Base-by-base conservation (phyloP, 768 basidiomycete species). In the Leucocoprinus sp. region DNA sequence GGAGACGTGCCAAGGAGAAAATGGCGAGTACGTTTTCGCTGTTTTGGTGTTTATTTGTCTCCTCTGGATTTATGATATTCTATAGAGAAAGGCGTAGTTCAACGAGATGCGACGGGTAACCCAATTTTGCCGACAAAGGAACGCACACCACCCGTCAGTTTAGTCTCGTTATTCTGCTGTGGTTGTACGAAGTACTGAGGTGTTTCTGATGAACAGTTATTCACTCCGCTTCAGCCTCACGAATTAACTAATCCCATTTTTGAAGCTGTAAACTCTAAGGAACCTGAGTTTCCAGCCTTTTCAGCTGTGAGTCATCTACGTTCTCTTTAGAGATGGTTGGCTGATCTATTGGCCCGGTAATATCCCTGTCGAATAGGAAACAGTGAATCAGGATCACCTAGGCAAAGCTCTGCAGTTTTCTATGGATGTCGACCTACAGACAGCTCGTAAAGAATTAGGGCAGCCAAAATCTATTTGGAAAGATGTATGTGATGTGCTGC, bases 381-480 rank as follows among this genome's bases (percentile, higher is more conserved):
- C 50, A 24, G 50, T 67, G 34, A 67, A 62, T 3, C 42, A 58
- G 5, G 55, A 59, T 4, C 62, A 67, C 36, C 54, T 71, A n/a
- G 74, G 73, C 4, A 62, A 69, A 49, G 69, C 73, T 2, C 62
- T 72, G 42, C 64, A 64, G 26, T 80, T 80, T 50, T 41, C 39
- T 6, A 41, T 7, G 17, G 52, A 66, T 1, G 55, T 63, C 3
- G 55, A 66, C 1, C 69, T 71, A 19, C 68, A 70, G 28, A 71
- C 73, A 49, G 72, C 78, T 0, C 62, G 81, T n/a, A 66, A 72
- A 23, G 68, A 72, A 43, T 90, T 80, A 58, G 90, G 90, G 34
- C 59, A 89, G 12, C 88, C 90, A 0, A 76, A 74, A 51, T 78
- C 75, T 47, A 55, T 88, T 48, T 63, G 82, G 23, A 64, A 87